phyloP scores from a whole-genome alignment of 306 rosid genomes.

The Casuarina equisetifolia region DNA sequence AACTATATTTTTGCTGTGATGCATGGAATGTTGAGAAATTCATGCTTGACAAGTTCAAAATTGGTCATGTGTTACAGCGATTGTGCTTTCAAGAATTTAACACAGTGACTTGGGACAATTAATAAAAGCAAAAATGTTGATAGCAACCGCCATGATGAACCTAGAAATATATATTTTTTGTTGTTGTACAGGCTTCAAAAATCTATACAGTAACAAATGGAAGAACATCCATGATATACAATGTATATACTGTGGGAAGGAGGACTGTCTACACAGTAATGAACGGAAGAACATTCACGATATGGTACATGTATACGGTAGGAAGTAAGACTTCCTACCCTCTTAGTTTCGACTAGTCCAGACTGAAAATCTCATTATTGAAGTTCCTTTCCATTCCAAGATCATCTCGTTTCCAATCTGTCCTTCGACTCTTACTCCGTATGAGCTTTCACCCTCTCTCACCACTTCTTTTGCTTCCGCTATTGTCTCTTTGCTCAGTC shows the following conservation, averaged over 20 bases:
- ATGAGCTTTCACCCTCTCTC: conserved; percentile 35
- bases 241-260: too few relatives aligned
- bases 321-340: neutral
- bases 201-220: neutral
- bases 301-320: too few relatives aligned
- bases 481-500: conserved; percentile 43
- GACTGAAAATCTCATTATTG: conserved; percentile 52
- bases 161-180: neutral
- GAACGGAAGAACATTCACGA: too few relatives aligned
- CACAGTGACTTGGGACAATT: neutral
- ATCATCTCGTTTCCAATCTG: conserved; percentile 41
- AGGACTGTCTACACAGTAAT: too few relatives aligned
- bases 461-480: conserved; percentile 50
- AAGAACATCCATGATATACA: neutral
- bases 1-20: too few relatives aligned
- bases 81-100: too few relatives aligned
- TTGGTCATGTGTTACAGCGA: too few relatives aligned
- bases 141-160: neutral
- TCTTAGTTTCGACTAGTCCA: conserved; percentile 44
- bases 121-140: neutral
- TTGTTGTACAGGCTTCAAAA: neutral
- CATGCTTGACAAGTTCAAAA: too few relatives aligned
- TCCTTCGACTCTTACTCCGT: conserved; percentile 45
- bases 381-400: conserved; percentile 50
- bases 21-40: too few relatives aligned